These are phyloP conservation scores for Maudiozyma saulgeensis DNA, from an alignment of 805 yeast genomes.

Conservation along the genomic window DNA sequence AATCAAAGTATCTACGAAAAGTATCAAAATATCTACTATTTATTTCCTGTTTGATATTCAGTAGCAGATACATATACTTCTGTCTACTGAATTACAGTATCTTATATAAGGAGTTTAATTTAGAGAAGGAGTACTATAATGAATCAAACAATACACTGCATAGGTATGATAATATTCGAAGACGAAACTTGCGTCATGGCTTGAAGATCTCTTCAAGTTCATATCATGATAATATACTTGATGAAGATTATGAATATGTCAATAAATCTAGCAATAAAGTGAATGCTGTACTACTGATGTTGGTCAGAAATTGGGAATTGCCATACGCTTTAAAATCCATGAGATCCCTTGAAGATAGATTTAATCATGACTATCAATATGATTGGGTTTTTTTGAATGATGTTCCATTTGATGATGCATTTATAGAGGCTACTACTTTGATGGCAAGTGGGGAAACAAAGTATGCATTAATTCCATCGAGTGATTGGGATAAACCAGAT, in stretches of 20 bases:
- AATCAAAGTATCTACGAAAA: neutral
- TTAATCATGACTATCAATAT: constrained; percentile 55
- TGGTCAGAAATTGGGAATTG: constrained; percentile 74
- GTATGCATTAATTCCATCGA: constrained; percentile 55
- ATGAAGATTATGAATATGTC: constrained; percentile 1
- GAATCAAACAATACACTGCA: constrained; percentile 9
- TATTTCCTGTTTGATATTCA: neutral
- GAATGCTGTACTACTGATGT: constrained; percentile 82
- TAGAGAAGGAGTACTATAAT: neutral
- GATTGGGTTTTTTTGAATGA: constrained; percentile 78
- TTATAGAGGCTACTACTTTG: constrained; percentile 48
- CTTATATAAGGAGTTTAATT: neutral
- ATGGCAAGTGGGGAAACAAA: constrained; percentile 57
- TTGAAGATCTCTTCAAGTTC: constrained; percentile 23
- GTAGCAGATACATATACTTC: neutral
- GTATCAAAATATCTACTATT: neutral
- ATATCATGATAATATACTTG: constrained; percentile 6
- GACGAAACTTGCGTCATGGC: constrained; percentile 5
- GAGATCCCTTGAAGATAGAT: constrained; percentile 68
- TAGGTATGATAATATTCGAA: constrained; percentile 12
- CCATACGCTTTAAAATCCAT: constrained; percentile 65
- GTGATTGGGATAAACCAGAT: constrained; percentile 71
- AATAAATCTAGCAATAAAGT: constrained; percentile 6
- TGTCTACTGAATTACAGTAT: neutral
- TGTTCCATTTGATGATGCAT: constrained; percentile 54